phyloP scores from a whole-genome alignment of 2,329 filamentous ascomycete genomes.

The Monilinia vaccinii-corymbosi region DNA sequence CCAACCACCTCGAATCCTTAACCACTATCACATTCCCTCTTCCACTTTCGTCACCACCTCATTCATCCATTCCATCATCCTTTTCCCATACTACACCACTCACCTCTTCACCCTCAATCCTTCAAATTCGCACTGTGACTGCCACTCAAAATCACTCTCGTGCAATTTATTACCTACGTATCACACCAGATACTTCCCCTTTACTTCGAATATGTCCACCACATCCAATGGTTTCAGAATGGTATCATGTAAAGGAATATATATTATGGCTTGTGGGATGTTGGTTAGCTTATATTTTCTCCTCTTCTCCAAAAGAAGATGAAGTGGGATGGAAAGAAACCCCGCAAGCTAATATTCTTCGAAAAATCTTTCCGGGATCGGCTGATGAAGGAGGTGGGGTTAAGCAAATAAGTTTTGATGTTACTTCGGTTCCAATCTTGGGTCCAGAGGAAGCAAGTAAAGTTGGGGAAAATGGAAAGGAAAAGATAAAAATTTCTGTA shows the following conservation, averaged over 20 bases:
- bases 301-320: neutral
- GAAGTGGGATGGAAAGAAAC: neutral
- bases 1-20: conserved; percentile 34
- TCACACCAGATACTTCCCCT: conserved; percentile 5
- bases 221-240: neutral
- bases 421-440: neutral
- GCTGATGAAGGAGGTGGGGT: neutral
- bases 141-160: conserved; percentile 23
- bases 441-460: neutral
- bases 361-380: neutral
- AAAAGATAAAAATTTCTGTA: neutral
- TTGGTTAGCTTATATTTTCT: neutral
- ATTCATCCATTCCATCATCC: neutral
- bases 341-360: neutral
- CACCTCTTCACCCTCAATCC: neutral
- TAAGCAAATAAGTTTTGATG: conserved; percentile 7
- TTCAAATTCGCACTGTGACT: conserved; percentile 11
- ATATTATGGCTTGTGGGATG: conserved; percentile 1
- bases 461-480: neutral
- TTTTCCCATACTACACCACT: neutral
- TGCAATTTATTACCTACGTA: neutral
- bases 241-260: neutral
- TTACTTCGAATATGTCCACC: conserved; percentile 1
- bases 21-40: conserved; percentile 29
- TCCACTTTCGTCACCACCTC: conserved; percentile 24